A percentile compares a stretch with the other conserved stretches of the same genome.
These are phyloP conservation scores for Rhodosporidiobolus odoratus DNA, from an alignment of 768 basidiomycete species.

Conservation along the genomic window DNA sequence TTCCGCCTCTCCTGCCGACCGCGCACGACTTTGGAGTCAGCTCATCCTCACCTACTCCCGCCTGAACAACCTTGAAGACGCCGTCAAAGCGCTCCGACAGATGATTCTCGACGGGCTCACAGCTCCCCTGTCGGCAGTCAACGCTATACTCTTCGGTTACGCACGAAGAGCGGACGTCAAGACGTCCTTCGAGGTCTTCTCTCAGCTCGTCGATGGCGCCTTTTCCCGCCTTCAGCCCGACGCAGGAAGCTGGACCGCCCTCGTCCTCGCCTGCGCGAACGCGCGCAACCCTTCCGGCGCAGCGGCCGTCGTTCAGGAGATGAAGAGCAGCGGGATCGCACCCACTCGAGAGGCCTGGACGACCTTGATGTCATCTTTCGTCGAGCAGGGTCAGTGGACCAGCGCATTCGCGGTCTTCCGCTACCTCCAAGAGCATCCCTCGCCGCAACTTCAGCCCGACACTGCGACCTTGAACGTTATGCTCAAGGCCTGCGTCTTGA, in stretches of 20 bases:
- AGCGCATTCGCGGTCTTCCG: conserved; percentile 68
- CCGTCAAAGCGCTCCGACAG: conserved; percentile 15
- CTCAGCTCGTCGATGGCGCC: conserved; percentile 30
- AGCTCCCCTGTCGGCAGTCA: conserved; percentile 32
- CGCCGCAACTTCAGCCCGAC: conserved; percentile 49
- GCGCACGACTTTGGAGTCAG: conserved; percentile 18
- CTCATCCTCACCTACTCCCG: conserved; percentile 38
- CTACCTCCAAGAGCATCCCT: conserved; percentile 49
- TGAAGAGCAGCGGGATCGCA: conserved; percentile 38
- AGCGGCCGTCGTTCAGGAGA: conserved; percentile 37
- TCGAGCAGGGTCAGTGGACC: conserved; percentile 71
- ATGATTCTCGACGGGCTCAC: conserved; percentile 17
- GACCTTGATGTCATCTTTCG: conserved; percentile 73
- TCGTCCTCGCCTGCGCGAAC: conserved; percentile 42
- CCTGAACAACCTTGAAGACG: conserved; percentile 37
- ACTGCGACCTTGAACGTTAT: conserved; percentile 63
- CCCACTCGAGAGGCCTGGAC: conserved; percentile 46
- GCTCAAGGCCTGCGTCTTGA: conserved; percentile 73
- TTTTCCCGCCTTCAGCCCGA: conserved; percentile 30
- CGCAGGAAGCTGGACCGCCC: conserved; percentile 40
- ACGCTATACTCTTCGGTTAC: conserved; percentile 37
- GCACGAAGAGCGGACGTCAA: conserved; percentile 38
- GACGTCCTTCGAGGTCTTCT: conserved; percentile 38
- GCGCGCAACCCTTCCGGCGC: conserved; percentile 43
- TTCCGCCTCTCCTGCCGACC: not conserved